A percentile compares a stretch with the other conserved stretches of the same genome.
Conservation (phyloP, 305 asterid species). For the Fraxinus sp. region DNA sequence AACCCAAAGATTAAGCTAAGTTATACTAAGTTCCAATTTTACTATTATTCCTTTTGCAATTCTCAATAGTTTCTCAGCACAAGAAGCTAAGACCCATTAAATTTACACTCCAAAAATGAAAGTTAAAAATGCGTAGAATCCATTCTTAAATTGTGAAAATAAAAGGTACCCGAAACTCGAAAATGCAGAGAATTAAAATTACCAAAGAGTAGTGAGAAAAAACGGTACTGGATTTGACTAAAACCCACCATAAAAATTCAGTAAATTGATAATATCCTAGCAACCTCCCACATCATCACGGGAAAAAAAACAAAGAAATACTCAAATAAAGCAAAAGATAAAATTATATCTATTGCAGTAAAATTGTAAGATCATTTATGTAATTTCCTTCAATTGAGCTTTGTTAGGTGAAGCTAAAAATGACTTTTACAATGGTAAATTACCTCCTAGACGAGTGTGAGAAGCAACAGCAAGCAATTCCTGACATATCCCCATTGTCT, state of each 20-base stretch:
- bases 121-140: neutral
- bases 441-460: conserved; percentile 64
- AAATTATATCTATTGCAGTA: neutral
- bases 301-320: no score
- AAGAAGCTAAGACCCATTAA: neutral
- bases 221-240: neutral
- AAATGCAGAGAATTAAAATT: neutral
- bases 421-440: neutral
- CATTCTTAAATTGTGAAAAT: neutral
- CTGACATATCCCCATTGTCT: conserved; percentile 45
- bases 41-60: neutral
- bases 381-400: neutral
- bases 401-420: neutral
- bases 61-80: neutral
- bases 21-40: no score
- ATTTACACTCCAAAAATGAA: neutral
- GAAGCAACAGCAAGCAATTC: conserved; percentile 50
- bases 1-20: no score
- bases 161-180: neutral
- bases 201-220: neutral
- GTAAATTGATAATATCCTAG: no score
- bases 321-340: neutral
- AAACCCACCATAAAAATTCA: no score
- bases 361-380: neutral
- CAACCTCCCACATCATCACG: no score